These are phyloP conservation scores for Candida morakotiae DNA, from an alignment of 805 yeast species.

Conservation along the genomic window DNA sequence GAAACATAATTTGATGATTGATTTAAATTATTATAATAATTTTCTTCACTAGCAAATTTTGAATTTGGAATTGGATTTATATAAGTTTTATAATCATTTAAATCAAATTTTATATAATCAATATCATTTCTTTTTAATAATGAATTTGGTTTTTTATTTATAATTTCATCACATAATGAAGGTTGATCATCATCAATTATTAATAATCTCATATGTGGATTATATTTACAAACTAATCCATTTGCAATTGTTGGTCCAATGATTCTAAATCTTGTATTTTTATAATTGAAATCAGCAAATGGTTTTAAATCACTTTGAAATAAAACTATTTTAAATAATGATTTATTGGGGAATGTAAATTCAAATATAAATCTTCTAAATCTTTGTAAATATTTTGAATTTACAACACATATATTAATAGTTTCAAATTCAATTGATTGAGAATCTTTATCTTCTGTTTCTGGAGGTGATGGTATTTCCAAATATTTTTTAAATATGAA, in stretches of 20 bases:
- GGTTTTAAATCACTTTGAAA: slow-evolving; percentile 36
- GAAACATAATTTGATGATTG: slow-evolving; percentile 11
- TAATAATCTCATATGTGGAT: slow-evolving; percentile 30
- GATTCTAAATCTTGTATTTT: slow-evolving; percentile 33
- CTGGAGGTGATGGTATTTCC: slow-evolving; percentile 26
- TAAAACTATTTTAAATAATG: slow-evolving; percentile 21
- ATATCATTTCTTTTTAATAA: slow-evolving; percentile 13
- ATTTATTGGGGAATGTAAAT: slow-evolving; percentile 18
- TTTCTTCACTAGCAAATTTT: slow-evolving; percentile 4
- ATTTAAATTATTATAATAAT: not conserved
- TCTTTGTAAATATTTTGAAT: slow-evolving; percentile 21
- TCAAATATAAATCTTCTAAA: slow-evolving; percentile 26
- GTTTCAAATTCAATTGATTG: slow-evolving; percentile 29
- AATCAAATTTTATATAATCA: slow-evolving; percentile 4
- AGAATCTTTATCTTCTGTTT: slow-evolving; percentile 7
- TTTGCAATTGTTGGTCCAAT: slow-evolving; percentile 31
- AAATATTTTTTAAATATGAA: slow-evolving; percentile 26
- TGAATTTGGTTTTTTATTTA: slow-evolving; percentile 26
- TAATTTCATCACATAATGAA: slow-evolving; percentile 30
- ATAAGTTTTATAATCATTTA: slow-evolving; percentile 11
- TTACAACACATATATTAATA: slow-evolving; percentile 29
- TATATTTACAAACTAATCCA: slow-evolving; percentile 25
- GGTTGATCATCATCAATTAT: slow-evolving; percentile 32
- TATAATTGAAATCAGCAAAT: slow-evolving; percentile 36
- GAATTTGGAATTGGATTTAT: slow-evolving; percentile 31